Conservation (phyloP, 176 grass and related monocot species). For the Areca catechu region DNA sequence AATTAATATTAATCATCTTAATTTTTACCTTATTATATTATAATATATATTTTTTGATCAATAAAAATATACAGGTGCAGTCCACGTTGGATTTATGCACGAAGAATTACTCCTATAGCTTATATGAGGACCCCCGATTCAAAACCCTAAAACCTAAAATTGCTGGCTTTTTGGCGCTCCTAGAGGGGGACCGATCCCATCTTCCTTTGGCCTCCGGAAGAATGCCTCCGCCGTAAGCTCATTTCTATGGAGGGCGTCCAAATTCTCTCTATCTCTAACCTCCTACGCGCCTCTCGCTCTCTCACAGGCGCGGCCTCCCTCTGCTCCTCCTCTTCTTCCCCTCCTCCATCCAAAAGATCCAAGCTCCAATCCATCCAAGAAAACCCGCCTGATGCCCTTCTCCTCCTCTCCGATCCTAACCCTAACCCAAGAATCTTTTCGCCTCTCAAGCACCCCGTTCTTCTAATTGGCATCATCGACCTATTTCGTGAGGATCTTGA, state of each 20-base stretch:
- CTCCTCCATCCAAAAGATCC: slow-evolving; percentile 33
- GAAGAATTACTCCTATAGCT: too few relatives aligned
- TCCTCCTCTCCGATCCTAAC: not conserved
- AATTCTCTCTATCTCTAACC: slow-evolving; percentile 45
- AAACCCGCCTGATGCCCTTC: not conserved
- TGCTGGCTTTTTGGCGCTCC: too few relatives aligned
- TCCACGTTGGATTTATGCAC: too few relatives aligned
- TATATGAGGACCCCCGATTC: too few relatives aligned
- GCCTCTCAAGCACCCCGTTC: slow-evolving; percentile 31
- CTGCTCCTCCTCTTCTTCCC: not conserved
- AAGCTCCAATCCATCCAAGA: slow-evolving; percentile 10
- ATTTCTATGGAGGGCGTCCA: slow-evolving; percentile 4
- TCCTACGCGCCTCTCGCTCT: slow-evolving; percentile 42
- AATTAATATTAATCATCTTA: too few relatives aligned
- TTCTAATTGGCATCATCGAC: slow-evolving; percentile 50
- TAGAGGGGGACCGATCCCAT: too few relatives aligned
- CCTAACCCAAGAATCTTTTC: slow-evolving; percentile 34
- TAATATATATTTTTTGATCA: too few relatives aligned
- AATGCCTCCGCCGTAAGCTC: too few relatives aligned
- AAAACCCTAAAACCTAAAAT: too few relatives aligned
- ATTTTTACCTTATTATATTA: too few relatives aligned
- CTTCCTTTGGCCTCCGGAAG: too few relatives aligned
- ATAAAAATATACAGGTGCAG: too few relatives aligned
- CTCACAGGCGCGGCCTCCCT: slow-evolving; percentile 48
- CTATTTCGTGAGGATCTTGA: slow-evolving; percentile 18